These are phyloP conservation scores for Eutrema heterophyllum DNA, from an alignment of 345 rosid species.

Conservation along the genomic window DNA sequence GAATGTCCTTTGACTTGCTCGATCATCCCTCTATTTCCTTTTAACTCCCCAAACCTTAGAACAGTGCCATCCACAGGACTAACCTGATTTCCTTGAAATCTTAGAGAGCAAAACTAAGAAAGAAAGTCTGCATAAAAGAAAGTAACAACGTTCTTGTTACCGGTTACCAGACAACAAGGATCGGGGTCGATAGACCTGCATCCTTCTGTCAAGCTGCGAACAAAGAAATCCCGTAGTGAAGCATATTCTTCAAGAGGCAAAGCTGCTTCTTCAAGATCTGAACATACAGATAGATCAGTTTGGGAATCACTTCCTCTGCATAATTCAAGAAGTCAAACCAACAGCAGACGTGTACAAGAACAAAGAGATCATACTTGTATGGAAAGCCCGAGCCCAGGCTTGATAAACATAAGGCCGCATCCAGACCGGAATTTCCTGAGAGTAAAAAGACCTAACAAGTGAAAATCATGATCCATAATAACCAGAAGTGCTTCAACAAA, in stretches of 20 bases:
- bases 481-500: not conserved
- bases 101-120: conserved; percentile 14
- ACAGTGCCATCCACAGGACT: conserved; percentile 94
- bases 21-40: conserved; percentile 75
- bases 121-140: conserved; percentile 11
- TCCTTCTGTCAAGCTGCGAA: conserved; percentile 80
- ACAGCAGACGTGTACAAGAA: not conserved
- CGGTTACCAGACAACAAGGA: conserved; percentile 95
- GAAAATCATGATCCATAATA: not conserved
- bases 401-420: conserved; percentile 73
- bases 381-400: conserved; percentile 97
- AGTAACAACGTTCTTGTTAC: conserved; percentile 44
- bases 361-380: conserved; percentile 55
- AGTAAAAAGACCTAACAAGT: conserved; percentile 17
- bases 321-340: not conserved
- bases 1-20: conserved; percentile 97
- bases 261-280: conserved; percentile 89
- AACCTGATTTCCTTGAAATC: conserved; percentile 40
- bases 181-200: conserved; percentile 81
- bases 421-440: conserved; percentile 80
- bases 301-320: not conserved
- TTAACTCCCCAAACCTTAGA: conserved; percentile 78
- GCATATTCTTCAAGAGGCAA: conserved; percentile 79
- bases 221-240: conserved; percentile 81
- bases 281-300: conserved; percentile 16